Evolutionary conservation across 1,284 basidiomycete genomes (phyloP).

Genomic region (Xerocomus cyaneibrunnescens): DNA sequence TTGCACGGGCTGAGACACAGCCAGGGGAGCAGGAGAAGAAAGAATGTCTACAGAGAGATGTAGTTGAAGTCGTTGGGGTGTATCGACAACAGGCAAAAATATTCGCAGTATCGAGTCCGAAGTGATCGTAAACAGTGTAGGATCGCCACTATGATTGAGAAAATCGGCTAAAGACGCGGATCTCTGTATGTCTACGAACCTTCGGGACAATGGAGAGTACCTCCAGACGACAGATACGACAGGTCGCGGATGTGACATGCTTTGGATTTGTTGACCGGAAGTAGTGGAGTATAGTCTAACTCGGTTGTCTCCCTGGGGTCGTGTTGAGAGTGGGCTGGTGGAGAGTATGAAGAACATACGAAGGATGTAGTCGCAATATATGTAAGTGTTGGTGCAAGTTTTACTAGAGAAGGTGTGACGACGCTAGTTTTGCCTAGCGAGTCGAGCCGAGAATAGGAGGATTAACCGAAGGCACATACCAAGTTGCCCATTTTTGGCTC

Average conservation of each 20-base stretch:
- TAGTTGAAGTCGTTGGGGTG: conserved; percentile 81
- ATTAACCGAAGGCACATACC: conserved; percentile 42
- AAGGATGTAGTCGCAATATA: conserved; percentile 65
- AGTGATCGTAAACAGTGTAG: conserved; percentile 76
- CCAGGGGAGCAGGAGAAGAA: conserved; percentile 47
- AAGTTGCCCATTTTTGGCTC: conserved; percentile 69
- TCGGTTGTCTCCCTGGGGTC: conserved; percentile 51
- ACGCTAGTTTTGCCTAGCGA: conserved; percentile 37
- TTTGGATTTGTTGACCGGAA: conserved; percentile 64
- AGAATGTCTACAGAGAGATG: conserved; percentile 72
- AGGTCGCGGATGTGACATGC: conserved; percentile 64
- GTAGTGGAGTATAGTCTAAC: conserved; percentile 71
- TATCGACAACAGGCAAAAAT: conserved; percentile 86
- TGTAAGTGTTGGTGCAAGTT: conserved; percentile 72
- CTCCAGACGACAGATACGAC: conserved; percentile 69
- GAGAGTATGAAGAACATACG: conserved; percentile 40
- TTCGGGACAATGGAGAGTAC: conserved; percentile 59
- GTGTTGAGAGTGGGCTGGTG: conserved; percentile 7
- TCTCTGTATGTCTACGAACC: conserved; percentile 42
- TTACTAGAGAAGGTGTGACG: conserved; percentile 49
- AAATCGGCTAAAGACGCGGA: conserved; percentile 9
- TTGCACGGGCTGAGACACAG: conserved; percentile 17
- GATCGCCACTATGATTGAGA: conserved; percentile 56
- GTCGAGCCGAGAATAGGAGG: conserved; percentile 10
- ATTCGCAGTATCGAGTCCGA: conserved; percentile 75